These are phyloP conservation scores for Coniochaeta pulveracea DNA, from an alignment of 2,329 filamentous ascomycete species.

Conservation along the genomic window DNA sequence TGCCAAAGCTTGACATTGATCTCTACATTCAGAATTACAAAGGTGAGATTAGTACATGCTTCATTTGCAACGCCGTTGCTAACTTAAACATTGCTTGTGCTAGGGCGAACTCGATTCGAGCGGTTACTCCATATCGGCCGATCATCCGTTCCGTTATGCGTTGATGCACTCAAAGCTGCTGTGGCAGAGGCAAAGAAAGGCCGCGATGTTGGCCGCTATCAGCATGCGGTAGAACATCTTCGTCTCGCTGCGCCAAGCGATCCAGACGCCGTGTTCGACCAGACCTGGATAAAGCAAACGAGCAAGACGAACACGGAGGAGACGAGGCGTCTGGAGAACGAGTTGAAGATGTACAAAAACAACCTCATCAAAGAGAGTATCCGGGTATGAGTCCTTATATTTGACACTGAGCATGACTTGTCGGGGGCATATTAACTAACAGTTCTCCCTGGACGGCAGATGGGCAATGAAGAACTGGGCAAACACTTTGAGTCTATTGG, in stretches of 20 bases:
- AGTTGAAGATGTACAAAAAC: conserved; percentile 89
- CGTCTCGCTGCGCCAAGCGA: conserved; percentile 53
- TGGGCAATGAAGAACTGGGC: conserved; percentile 89
- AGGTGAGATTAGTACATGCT: conserved; percentile 46
- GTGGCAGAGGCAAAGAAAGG: conserved; percentile 65
- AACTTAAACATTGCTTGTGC: conserved; percentile 1
- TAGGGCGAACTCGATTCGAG: conserved; percentile 71
- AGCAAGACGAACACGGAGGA: conserved; percentile 58
- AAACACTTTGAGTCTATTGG: conserved; percentile 72
- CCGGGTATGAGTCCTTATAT: conserved; percentile 42
- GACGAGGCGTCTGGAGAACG: conserved; percentile 64
- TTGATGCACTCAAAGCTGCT: conserved; percentile 73
- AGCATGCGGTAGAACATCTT: conserved; percentile 55
- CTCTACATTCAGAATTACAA: conserved; percentile 83
- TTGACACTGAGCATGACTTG: neutral
- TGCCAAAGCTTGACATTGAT: conserved; percentile 84
- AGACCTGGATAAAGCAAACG: conserved; percentile 62
- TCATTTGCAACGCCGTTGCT: neutral
- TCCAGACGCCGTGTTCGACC: conserved; percentile 54
- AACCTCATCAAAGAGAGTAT: conserved; percentile 97
- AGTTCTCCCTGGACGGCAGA: conserved; percentile 42
- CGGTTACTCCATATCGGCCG: conserved; percentile 74
- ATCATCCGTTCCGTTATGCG: conserved; percentile 61
- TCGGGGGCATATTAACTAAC: conserved; percentile 3
- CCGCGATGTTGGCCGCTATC: conserved; percentile 62